phyloP scores from a whole-genome alignment of 495 filamentous ascomycete species.

The Lepidopterella palustris region DNA sequence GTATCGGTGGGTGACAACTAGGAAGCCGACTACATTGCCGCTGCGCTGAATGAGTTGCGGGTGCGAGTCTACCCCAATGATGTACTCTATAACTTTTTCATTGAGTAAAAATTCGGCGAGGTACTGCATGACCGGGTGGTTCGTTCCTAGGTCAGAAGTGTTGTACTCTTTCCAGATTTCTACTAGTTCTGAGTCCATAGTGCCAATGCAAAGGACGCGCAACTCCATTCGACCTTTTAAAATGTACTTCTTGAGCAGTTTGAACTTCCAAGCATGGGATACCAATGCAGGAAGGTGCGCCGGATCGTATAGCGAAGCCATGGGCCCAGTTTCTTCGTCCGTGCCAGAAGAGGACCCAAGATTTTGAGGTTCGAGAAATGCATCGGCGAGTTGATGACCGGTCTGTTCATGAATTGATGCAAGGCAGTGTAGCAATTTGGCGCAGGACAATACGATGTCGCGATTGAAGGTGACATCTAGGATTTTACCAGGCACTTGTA shows the following conservation, averaged over 20 bases:
- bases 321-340: background rate
- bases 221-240: constrained; percentile 84
- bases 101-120: constrained; percentile 60
- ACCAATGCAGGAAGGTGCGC: constrained; percentile 40
- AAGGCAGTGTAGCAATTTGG: constrained; percentile 7
- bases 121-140: constrained; percentile 54
- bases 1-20: constrained; percentile 75
- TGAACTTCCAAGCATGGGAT: constrained; percentile 62
- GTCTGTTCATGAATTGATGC: constrained; percentile 8
- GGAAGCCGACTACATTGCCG: constrained; percentile 77
- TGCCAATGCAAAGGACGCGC: constrained; percentile 63
- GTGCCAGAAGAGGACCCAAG: background rate
- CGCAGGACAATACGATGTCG: constrained; percentile 8
- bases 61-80: constrained; percentile 87
- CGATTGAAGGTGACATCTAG: constrained; percentile 10
- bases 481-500: constrained; percentile 20
- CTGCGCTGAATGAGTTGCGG: constrained; percentile 78
- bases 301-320: background rate
- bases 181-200: constrained; percentile 68
- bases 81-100: constrained; percentile 68
- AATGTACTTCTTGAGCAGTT: constrained; percentile 61
- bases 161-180: constrained; percentile 51
- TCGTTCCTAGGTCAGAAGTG: constrained; percentile 27
- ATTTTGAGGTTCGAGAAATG: constrained; percentile 10
- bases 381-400: constrained; percentile 11